Conservation (phyloP, 345 rosid genomes). For the Moricandia moricandioides region DNA sequence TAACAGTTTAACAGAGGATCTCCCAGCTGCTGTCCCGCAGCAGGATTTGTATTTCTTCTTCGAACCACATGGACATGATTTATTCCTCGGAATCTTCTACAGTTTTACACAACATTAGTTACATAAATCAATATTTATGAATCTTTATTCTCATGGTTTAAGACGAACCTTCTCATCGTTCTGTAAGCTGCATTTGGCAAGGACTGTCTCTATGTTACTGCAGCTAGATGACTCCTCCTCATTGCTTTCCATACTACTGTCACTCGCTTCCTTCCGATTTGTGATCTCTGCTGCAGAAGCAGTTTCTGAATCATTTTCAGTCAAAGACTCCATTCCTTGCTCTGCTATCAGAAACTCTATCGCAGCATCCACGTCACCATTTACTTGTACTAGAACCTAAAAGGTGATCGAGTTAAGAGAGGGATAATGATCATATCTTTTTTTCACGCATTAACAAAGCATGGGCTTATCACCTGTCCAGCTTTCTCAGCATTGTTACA, state of each 20-base stretch:
- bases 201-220: constrained; percentile 33
- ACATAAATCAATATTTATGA: not conserved
- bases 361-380: constrained; percentile 80
- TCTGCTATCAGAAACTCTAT: constrained; percentile 79
- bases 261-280: not conserved
- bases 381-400: constrained; percentile 71
- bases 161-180: constrained; percentile 58
- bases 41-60: constrained; percentile 90
- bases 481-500: constrained; percentile 64
- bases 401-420: constrained; percentile 20
- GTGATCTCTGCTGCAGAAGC: constrained; percentile 31
- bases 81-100: constrained; percentile 70
- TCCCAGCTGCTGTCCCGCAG: constrained; percentile 71
- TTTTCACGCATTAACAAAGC: constrained; percentile 3
- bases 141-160: constrained; percentile 3
- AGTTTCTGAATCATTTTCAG: constrained; percentile 37
- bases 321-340: constrained; percentile 40
- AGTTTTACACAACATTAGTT: not conserved
- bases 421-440: not conserved
- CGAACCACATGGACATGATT: constrained; percentile 78
- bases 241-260: constrained; percentile 24
- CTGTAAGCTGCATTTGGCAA: constrained; percentile 35
- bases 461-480: constrained; percentile 54
- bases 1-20: constrained; percentile 47
- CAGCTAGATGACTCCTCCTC: constrained; percentile 37